These are phyloP conservation scores for Alisma plantagoaquatica DNA, from an alignment of 106 monocot species.

Conservation along the genomic window DNA sequence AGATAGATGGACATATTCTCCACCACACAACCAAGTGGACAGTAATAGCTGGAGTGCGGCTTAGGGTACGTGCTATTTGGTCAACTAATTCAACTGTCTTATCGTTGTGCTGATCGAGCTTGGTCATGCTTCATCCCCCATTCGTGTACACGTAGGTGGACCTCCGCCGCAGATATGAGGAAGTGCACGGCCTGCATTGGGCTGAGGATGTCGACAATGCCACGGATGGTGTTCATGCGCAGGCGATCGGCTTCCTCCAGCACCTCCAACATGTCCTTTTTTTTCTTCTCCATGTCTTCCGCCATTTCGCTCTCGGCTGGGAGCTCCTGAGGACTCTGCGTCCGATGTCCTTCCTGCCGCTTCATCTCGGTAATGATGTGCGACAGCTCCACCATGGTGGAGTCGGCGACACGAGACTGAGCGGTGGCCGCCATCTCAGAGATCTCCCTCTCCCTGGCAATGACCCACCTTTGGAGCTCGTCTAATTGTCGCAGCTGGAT, in stretches of 20 bases:
- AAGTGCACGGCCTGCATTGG: conserved; percentile 66
- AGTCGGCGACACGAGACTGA: conserved; percentile 37
- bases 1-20: too few species aligned
- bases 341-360: too few species aligned
- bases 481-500: conserved; percentile 34
- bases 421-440: conserved; percentile 25
- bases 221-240: conserved; percentile 22
- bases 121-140: conserved; percentile 46
- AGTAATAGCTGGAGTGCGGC: too few species aligned
- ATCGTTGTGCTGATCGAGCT: too few species aligned
- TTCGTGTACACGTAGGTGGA: conserved; percentile 48
- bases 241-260: conserved; percentile 25
- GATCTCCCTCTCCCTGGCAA: conserved; percentile 30
- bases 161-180: conserved; percentile 54
- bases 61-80: too few species aligned
- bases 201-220: conserved; percentile 24
- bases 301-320: neutral
- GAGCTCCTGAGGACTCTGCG: too few species aligned
- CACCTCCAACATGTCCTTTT: conserved; percentile 10
- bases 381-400: conserved; percentile 30
- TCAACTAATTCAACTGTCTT: too few species aligned
- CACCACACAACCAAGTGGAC: too few species aligned
- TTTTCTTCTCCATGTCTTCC: neutral
- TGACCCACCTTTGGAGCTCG: conserved; percentile 21
- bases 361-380: conserved; percentile 16